These are phyloP conservation scores for Tremella mesenterica DNA, from an alignment of 768 basidiomycete genomes.

Conservation along the genomic window DNA sequence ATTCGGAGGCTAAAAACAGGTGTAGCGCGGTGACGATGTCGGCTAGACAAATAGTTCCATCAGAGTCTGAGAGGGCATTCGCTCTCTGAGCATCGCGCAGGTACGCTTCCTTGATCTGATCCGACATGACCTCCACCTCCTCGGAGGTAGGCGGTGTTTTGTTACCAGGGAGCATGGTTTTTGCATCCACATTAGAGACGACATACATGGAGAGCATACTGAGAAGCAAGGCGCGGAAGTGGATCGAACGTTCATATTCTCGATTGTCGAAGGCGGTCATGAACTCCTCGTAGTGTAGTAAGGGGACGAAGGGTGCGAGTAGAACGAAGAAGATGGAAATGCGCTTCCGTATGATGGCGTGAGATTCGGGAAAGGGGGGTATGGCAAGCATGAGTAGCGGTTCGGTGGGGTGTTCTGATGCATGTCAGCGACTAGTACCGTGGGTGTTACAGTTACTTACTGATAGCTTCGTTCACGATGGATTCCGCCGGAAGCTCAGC, in stretches of 20 bases:
- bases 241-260: not conserved
- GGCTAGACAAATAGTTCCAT: not conserved
- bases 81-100: constrained; percentile 1
- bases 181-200: not conserved
- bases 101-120: not conserved
- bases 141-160: not conserved
- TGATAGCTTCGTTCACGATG: not conserved
- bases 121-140: not conserved
- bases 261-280: not conserved
- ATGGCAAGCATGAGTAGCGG: not conserved
- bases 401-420: not conserved
- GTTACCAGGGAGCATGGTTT: not conserved
- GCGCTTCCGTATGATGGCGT: not conserved
- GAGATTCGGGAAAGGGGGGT: not conserved
- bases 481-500: not conserved
- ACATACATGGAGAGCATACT: not conserved
- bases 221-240: not conserved
- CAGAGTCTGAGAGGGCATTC: not conserved
- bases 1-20: not conserved
- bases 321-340: not conserved
- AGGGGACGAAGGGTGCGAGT: not conserved
- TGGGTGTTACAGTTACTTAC: not conserved
- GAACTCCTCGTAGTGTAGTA: not conserved
- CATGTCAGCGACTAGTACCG: not conserved
- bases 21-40: not conserved